Evolutionary conservation across 1,139 yeast species (phyloP).

Genomic region (Blastobotrys buckinghamii): DNA sequence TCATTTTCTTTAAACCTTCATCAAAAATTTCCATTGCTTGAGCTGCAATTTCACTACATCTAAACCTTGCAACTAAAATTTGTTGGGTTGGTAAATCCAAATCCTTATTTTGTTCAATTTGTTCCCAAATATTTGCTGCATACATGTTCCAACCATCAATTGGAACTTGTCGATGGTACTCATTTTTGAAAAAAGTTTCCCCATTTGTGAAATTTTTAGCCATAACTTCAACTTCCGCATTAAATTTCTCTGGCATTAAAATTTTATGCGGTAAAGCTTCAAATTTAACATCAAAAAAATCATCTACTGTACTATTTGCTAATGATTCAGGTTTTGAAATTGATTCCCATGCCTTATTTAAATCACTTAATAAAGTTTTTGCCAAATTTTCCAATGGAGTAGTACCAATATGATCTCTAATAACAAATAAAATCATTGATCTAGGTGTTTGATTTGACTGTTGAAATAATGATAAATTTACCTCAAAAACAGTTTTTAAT

Average conservation of each 20-base stretch:
- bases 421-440: slow-evolving; percentile 76
- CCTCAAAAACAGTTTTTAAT: slow-evolving; percentile 92
- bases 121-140: slow-evolving; percentile 90
- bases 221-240: slow-evolving; percentile 52
- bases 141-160: slow-evolving; percentile 95
- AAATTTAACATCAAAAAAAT: slow-evolving; percentile 82
- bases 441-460: slow-evolving; percentile 40
- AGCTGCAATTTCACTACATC: slow-evolving; percentile 82
- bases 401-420: slow-evolving; percentile 84
- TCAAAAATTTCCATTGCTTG: slow-evolving; percentile 47
- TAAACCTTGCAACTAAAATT: slow-evolving; percentile 84
- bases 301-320: slow-evolving; percentile 51
- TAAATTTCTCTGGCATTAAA: slow-evolving; percentile 68
- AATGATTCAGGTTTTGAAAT: slow-evolving; percentile 58
- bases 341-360: slow-evolving; percentile 70
- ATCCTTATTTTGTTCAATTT: slow-evolving; percentile 87
- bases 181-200: slow-evolving; percentile 48
- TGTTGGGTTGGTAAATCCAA: slow-evolving; percentile 96
- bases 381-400: slow-evolving; percentile 76
- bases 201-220: slow-evolving; percentile 51
- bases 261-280: slow-evolving; percentile 81
- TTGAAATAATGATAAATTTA: slow-evolving; percentile 75
- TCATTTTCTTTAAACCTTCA: slow-evolving; percentile 13
- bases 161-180: slow-evolving; percentile 82
- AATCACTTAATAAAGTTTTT: slow-evolving; percentile 61